Base-by-base conservation (phyloP, 306 rosid species). In the Cicer cuneatum region DNA sequence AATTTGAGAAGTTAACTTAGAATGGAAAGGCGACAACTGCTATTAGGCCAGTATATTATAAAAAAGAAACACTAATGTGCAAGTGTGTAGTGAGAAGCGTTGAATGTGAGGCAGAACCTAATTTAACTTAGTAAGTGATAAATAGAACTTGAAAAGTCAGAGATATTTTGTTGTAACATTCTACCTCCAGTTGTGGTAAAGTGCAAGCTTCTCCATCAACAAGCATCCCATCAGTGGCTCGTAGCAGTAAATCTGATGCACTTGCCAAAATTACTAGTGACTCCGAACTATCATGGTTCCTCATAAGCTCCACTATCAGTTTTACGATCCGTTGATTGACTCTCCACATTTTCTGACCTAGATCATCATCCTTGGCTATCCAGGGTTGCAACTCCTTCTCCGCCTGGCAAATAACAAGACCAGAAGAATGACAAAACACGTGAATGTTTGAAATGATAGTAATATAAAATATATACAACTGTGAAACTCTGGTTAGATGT, bases 121-220 rank as follows among this genome's bases (percentile, higher is more conserved):
- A 38, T 69, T 58, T 47, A 45, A 56, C 54, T 53, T 11, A 10
- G 54, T 62, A 43, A 57, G 24, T 16, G 40, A 52, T 11, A 18
- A 24, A 37, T 9, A 75, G 69, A 75, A 24, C 40, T 43, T 19
- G 47, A 71, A 54, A 40, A 72, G 39, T 40, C 14, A 56, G 46
- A 73, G 43, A 57, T n/a, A 61, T 53, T 38, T 21, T 5, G 38
- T 15, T 53, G 18, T 45, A 42, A 64, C 19, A 46, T 51, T 52
- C 65, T 90, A 94, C 98, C 98, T 94, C 97, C 52, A 94, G 83
- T 73, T 91, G 98, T 12, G 98, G 97, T 71, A 91, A 88, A 72
- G 97, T 94, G 84, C 96, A 91, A 75, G 98, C 94, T 82, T 94
- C 98, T 82, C 98, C 98, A 86, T 94, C 98, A 78, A 91, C 95